These are phyloP conservation scores for Colletotrichum nymphaeae DNA, from an alignment of 2,329 filamentous ascomycete genomes.

Conservation along the genomic window DNA sequence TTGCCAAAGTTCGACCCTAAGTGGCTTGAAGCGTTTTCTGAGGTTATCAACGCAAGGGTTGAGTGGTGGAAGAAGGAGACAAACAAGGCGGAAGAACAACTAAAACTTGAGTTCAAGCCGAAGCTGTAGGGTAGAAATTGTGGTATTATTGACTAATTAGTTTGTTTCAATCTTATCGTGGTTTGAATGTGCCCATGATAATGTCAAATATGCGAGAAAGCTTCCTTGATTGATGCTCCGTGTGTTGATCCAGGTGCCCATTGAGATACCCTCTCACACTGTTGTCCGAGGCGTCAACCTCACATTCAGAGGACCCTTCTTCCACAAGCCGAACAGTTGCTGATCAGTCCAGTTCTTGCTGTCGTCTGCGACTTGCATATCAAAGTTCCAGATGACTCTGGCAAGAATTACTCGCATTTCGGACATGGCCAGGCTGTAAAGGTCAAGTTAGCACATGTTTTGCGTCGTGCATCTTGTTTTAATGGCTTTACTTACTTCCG, in stretches of 20 bases:
- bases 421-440: constrained; percentile 52
- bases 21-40: background rate
- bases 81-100: background rate
- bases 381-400: constrained; percentile 58
- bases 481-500: constrained; percentile 50
- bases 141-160: background rate
- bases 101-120: background rate
- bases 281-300: constrained; percentile 5
- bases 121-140: background rate
- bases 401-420: constrained; percentile 62
- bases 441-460: background rate
- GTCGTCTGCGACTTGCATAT: constrained; percentile 50
- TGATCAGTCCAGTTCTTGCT: constrained; percentile 49
- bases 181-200: background rate
- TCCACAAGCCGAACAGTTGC: constrained; percentile 13
- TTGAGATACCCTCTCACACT: constrained; percentile 35
- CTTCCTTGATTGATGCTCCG: constrained; percentile 38
- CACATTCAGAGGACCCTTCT: constrained; percentile 31
- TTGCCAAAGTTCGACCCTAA: background rate
- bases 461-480: background rate
- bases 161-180: background rate
- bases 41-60: background rate
- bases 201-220: background rate
- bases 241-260: background rate
- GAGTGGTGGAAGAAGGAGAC: background rate